Evolutionary conservation across 148 eudicot species (phyloP).

Genomic region (Dianthus caryophyllus): DNA sequence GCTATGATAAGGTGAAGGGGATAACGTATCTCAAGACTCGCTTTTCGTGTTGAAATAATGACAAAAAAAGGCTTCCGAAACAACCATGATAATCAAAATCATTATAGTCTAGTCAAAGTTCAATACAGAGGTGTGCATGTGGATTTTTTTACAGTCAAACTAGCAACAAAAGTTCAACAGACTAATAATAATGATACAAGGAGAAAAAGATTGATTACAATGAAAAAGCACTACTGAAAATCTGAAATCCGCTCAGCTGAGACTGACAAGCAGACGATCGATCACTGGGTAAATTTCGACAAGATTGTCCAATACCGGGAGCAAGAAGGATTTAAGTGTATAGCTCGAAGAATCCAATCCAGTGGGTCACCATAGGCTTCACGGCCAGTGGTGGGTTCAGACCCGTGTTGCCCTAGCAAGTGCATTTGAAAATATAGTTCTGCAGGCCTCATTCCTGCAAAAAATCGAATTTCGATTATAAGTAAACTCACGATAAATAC

Average conservation of each 20-base stretch:
- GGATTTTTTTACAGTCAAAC: background rate
- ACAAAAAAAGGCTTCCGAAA: no score
- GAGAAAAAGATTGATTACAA: background rate
- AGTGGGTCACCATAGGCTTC: conserved; percentile 34
- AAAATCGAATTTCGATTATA: background rate
- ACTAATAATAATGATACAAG: background rate
- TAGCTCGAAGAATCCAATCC: conserved; percentile 68
- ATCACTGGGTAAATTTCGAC: conserved; percentile 32
- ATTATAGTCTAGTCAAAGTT: no score
- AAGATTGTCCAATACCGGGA: conserved; percentile 72
- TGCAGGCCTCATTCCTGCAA: conserved; percentile 63
- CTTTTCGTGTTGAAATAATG: no score
- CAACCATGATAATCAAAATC: no score
- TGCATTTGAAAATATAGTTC: conserved; percentile 85
- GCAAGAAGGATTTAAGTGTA: conserved; percentile 81
- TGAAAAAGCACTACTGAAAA: background rate
- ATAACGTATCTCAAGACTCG: no score
- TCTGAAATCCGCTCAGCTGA: background rate
- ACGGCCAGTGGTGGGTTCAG: conserved; percentile 26
- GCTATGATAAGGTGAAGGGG: no score
- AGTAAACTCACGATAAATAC: background rate
- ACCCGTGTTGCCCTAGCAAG: conserved; percentile 46
- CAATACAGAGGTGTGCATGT: background rate
- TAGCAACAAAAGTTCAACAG: background rate
- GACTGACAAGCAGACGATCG: background rate